Evolutionary conservation across 2,329 filamentous ascomycete genomes (phyloP), one percentile per base, ranked within the genome.

Genomic region (Bipolaris zeicola): DNA sequence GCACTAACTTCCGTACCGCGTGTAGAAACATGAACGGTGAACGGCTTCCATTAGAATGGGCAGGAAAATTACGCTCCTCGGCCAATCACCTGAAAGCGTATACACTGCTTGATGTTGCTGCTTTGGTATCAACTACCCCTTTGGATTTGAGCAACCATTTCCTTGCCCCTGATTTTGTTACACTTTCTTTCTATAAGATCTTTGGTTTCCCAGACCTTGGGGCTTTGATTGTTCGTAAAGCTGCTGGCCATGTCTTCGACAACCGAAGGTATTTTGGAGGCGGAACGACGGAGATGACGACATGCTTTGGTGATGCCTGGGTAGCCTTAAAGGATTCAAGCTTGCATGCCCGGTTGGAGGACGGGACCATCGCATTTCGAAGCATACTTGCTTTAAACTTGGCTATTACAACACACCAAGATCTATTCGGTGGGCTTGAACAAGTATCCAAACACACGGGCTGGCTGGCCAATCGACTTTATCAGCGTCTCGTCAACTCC

Each of bases 201-300:
- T 98, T 97, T 73, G 94, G 94, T 1, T 97, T 96, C 62, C 94
- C 94, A 0, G 91, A 97, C 70, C 80, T 98, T 1, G 94, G 94
- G 1, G 92, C 88, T 1, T 78, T 98, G 52, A 86, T 98, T 16
- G 87, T 98, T 5, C 87, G 89, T 24, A 93, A 91, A 62, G 81
- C 85, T 14, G 85, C 89, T 3, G 86, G 85, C 2, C 74, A 82
- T 38, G 50, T 79, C 84, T 41, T 81, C 79, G 49, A 77, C 80
- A 52, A 81, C 18, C 78, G 85, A 38, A 82, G 79, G 58, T 90
- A 88, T 67, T 90, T 90, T 66, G 88, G 87, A 18, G 88, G 88
- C 26, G 88, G 87, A 8, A 90, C 88, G 1, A 75, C 71, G 36
- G 81, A 83, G 48, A 85, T 87, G 80, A 82, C 87, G 24, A 81